A percentile compares a stretch with the other conserved stretches of the same genome.
phyloP scores from a whole-genome alignment of 2,329 filamentous ascomycete species.

The Penicillium frequentans region DNA sequence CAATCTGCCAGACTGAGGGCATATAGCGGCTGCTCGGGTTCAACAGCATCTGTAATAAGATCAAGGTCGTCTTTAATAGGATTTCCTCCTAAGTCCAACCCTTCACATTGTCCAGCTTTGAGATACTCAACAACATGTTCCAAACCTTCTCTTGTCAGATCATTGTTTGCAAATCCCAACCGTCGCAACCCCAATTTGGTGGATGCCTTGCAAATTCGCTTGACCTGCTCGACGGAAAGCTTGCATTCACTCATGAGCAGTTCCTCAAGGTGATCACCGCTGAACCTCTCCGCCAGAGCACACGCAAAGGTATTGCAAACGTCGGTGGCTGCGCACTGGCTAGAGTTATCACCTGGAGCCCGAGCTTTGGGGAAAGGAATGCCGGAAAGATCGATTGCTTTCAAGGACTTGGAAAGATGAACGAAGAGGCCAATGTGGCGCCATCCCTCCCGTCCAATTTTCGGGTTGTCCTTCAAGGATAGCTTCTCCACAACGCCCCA shows the following conservation, averaged over 20 bases:
- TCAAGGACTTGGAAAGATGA: conserved; percentile 83
- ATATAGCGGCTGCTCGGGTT: conserved; percentile 61
- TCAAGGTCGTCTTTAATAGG: conserved; percentile 60
- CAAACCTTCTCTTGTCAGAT: conserved; percentile 71
- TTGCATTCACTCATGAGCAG: conserved; percentile 80
- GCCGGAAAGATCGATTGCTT: conserved; percentile 81
- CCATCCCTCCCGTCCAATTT: conserved; percentile 85
- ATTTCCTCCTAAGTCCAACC: conserved; percentile 86
- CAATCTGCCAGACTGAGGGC: conserved; percentile 85
- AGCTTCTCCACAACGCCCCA: conserved; percentile 80
- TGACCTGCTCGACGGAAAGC: conserved; percentile 68
- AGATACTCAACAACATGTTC: conserved; percentile 76
- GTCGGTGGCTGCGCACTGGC: conserved; percentile 42
- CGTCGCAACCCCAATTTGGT: conserved; percentile 74
- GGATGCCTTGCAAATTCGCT: conserved; percentile 77
- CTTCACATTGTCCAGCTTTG: conserved; percentile 74
- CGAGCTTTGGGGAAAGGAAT: conserved; percentile 68
- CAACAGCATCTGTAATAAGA: conserved; percentile 37
- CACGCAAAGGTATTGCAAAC: conserved; percentile 68
- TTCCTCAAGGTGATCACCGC: conserved; percentile 74
- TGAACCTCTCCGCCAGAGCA: conserved; percentile 74
- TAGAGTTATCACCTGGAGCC: conserved; percentile 25
- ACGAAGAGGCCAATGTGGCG: conserved; percentile 86
- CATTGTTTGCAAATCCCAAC: conserved; percentile 80
- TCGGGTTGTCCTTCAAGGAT: conserved; percentile 83